phyloP scores from a whole-genome alignment of 257 asterid genomes.

The Solanum chmielewskii region DNA sequence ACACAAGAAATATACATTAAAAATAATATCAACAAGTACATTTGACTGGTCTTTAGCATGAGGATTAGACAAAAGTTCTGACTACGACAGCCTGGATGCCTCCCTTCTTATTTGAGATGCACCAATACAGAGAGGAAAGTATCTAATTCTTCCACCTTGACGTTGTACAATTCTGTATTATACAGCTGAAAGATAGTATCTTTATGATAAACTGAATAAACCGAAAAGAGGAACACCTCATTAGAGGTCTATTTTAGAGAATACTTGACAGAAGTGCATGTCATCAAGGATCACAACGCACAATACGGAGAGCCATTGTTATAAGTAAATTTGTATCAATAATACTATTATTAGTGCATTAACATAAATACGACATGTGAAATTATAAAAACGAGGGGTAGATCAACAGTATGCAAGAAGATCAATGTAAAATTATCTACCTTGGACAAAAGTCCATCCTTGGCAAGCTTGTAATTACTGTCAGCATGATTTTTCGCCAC shows the following conservation, averaged over 20 bases:
- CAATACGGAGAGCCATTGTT: not conserved
- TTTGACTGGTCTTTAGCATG: not conserved
- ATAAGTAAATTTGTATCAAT: not conserved
- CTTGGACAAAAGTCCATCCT: conserved; percentile 76
- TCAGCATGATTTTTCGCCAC: conserved; percentile 82
- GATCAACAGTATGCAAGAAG: not conserved
- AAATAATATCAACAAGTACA: not conserved
- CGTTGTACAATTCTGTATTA: not conserved
- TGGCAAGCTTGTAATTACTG: conserved; percentile 86
- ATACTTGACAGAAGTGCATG: not conserved
- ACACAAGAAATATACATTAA: not conserved
- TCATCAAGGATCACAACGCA: not conserved
- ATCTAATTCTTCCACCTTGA: not conserved
- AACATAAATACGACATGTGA: not conserved
- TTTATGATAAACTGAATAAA: not conserved
- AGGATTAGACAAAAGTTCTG: not conserved
- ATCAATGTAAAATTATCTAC: conserved; percentile 21
- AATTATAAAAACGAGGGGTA: not conserved
- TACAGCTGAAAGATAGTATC: not conserved
- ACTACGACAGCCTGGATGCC: not conserved
- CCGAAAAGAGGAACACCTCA: not conserved
- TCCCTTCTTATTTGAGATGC: not conserved
- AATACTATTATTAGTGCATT: not conserved
- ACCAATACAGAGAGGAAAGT: not conserved
- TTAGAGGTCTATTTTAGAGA: not conserved